These are phyloP conservation scores for Ustilago bromivora DNA, from an alignment of 1,284 basidiomycete genomes.

Conservation along the genomic window DNA sequence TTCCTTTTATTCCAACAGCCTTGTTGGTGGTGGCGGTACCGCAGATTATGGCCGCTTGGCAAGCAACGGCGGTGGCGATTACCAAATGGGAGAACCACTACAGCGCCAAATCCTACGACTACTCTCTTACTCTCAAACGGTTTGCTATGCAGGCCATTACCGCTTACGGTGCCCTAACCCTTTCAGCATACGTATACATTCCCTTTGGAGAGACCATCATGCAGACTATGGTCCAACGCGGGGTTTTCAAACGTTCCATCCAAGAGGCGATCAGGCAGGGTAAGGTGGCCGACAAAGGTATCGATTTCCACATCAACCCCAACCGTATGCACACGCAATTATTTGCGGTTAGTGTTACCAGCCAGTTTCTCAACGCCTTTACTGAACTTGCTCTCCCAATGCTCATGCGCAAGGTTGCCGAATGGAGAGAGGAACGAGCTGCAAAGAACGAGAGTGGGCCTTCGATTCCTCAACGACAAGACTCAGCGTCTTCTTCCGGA, in stretches of 20 bases:
- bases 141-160: constrained; percentile 90
- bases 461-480: constrained; percentile 8
- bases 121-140: constrained; percentile 88
- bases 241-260: constrained; percentile 59
- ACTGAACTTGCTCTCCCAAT: constrained; percentile 83
- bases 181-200: constrained; percentile 68
- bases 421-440: constrained; percentile 41
- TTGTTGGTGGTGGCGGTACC: constrained; percentile 87
- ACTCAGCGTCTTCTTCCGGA: constrained; percentile 23
- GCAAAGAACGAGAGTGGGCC: constrained; percentile 13
- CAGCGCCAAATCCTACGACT: constrained; percentile 80
- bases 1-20: constrained; percentile 83
- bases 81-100: constrained; percentile 82
- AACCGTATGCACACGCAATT: constrained; percentile 86
- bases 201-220: constrained; percentile 68
- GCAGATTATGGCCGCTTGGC: constrained; percentile 83
- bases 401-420: constrained; percentile 70
- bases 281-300: constrained; percentile 35
- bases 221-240: constrained; percentile 57
- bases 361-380: constrained; percentile 85
- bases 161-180: constrained; percentile 76
- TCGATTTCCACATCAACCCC: constrained; percentile 71
- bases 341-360: constrained; percentile 94
- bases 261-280: constrained; percentile 55
- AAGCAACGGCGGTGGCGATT: constrained; percentile 77